A percentile compares a stretch with the other conserved stretches of the same genome.
Conservation (phyloP, 805 yeast species). For the Teunomyces lycoperdinae region DNA sequence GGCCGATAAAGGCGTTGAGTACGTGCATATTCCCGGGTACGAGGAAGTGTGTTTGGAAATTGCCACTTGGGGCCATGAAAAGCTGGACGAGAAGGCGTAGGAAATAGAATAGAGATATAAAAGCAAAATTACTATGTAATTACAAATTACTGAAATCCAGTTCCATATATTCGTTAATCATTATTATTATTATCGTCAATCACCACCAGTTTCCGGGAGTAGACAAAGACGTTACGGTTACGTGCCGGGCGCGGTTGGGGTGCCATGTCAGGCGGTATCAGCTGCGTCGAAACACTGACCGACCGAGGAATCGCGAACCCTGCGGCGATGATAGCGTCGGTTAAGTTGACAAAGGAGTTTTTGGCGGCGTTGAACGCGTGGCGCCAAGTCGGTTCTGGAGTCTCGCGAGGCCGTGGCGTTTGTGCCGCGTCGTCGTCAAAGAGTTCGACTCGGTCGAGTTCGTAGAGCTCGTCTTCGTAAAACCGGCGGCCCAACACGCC, state of each 20-base stretch:
- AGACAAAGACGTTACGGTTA: constrained; percentile 35
- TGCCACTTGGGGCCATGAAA: constrained; percentile 72
- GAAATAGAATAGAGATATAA: too few species aligned
- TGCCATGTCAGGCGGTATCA: constrained; percentile 1
- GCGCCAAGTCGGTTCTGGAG: constrained; percentile 1
- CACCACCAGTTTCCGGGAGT: constrained; percentile 36
- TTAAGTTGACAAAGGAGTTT: constrained; percentile 40
- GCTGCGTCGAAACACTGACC: constrained; percentile 31
- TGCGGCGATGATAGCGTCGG: constrained; percentile 54
- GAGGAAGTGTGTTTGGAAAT: constrained; percentile 65
- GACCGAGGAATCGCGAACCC: constrained; percentile 59
- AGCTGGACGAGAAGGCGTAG: constrained; percentile 9
- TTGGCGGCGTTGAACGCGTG: constrained; percentile 21
- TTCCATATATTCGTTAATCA: too few species aligned
- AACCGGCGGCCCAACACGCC: constrained; percentile 75
- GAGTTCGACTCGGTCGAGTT: constrained; percentile 37
- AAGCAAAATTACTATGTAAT: too few species aligned
- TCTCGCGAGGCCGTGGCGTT: neutral
- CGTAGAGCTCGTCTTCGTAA: constrained; percentile 62
- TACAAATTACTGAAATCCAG: too few species aligned
- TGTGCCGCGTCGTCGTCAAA: constrained; percentile 30
- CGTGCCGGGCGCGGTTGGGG: neutral
- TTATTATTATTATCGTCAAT: constrained; percentile 14
- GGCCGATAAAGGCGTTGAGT: constrained; percentile 57
- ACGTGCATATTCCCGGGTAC: constrained; percentile 79